Evolutionary conservation across 805 yeast genomes (phyloP).

Genomic region (Candida lessepsii): DNA sequence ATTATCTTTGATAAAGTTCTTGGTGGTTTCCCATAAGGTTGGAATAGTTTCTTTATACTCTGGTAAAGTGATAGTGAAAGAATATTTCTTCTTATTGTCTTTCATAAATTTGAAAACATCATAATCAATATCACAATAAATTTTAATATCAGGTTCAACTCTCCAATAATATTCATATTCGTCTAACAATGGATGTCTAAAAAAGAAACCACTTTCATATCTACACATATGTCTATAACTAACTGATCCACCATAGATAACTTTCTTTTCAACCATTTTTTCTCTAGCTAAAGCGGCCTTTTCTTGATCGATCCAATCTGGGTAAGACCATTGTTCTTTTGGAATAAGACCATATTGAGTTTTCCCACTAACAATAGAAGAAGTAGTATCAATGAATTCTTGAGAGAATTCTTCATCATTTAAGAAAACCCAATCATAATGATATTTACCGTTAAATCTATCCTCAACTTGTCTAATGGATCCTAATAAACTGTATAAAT

Average conservation of each 20-base stretch:
- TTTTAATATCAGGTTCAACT: conserved; percentile 82
- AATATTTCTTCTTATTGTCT: conserved; percentile 74
- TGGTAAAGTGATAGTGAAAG: conserved; percentile 78
- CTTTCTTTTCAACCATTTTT: conserved; percentile 51
- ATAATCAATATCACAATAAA: conserved; percentile 79
- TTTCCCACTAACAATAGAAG: conserved; percentile 69
- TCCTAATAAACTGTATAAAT: conserved; percentile 56
- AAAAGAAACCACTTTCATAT: conserved; percentile 87
- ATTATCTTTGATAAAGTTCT: conserved; percentile 58
- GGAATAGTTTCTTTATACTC: conserved; percentile 87
- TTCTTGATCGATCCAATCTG: conserved; percentile 74
- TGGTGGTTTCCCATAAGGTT: conserved; percentile 76
- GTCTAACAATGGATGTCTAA: conserved; percentile 67
- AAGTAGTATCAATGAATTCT: conserved; percentile 70
- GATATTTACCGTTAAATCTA: conserved; percentile 74
- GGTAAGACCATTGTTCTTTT: conserved; percentile 84
- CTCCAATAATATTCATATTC: conserved; percentile 94
- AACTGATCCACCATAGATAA: conserved; percentile 73
- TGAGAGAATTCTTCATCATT: conserved; percentile 84
- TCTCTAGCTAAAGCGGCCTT: conserved; percentile 66
- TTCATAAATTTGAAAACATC: conserved; percentile 86
- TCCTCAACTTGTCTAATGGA: conserved; percentile 83
- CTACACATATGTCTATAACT: conserved; percentile 93
- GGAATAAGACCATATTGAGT: conserved; percentile 80
- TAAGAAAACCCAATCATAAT: conserved; percentile 94